Base-by-base conservation (phyloP, 2,329 filamentous ascomycete species). In the Colletotrichum shisoi region DNA sequence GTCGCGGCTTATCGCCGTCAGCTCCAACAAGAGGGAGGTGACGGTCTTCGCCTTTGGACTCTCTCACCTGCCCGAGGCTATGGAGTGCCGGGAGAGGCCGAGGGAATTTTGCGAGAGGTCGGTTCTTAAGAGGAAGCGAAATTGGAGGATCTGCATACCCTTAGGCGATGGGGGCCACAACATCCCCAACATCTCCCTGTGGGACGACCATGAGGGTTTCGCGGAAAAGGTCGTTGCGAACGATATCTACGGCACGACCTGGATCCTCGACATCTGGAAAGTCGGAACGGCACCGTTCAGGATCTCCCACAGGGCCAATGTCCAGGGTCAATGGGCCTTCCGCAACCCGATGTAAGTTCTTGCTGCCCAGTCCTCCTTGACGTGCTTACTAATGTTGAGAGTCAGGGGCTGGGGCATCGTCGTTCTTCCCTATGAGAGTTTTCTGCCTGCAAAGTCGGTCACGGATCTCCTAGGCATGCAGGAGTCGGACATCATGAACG, bases 1-100 rank as follows among this genome's bases (percentile, higher is more conserved):
- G 69, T 92, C 92, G n/a, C 88, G 94, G 0, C 81, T 97, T 69
- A 90, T 99, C 69, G 95, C 94, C 0, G 89, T 96, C 45, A 92
- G 91, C 72, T 89, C 91, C 0, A 99, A 99, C 75, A 85, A 84
- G 4, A 74, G 75, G 58, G 83, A 85, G 69, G 77, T 85, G 7
- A 83, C 80, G 0, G 81, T 88, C 0, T 87, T 87, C 71, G 83
- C 82, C 0, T 80, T 82, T 70, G 82, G 81, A 5, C 73, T 82
- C 52, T 68, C 73, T 52, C 19, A 48, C 42, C 31, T 57, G 34
- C 70, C 42, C 39, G 69, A 57, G 68, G 44, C 59, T 69, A 27
- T 73, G 73, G 63, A 65, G 15, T 52, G 53, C n/a, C 62, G 57
- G n/a, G 39, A 34, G 12, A 48, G 49, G 31, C 71, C 62, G 34